Evolutionary conservation across 1,284 basidiomycete species (phyloP), one percentile per base, ranked within the genome.

Genomic region (Tylopilus sp.): DNA sequence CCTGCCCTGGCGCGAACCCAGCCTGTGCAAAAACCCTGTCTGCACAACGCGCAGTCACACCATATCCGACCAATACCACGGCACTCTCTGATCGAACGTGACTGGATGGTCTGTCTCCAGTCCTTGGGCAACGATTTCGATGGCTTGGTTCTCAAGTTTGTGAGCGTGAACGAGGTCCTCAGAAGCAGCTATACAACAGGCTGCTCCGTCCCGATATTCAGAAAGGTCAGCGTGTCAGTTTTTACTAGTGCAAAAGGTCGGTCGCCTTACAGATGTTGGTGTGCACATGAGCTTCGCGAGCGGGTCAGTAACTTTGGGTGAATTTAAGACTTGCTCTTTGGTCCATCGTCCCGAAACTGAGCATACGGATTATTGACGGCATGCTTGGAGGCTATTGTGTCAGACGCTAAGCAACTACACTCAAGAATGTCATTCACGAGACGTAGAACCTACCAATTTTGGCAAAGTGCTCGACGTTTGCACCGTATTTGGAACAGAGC

Each of bases 271-370:
- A 15, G 83, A 85, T 30, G 90, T 92, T 2, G 90, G 90, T 54
- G 86, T 88, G 63, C 89, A 93, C 88, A 92, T 92, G 61, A 81
- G 84, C 60, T 87, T 86, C 2, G 90, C 92, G 38, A 92, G 69
- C 60, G 86, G 77, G 39, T 81, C 81, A 30, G 76, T 84, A 59
- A 92, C 82, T 68, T 81, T 82, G 5, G 77, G 76, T 4, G 84
- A 76, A 7, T 75, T 73, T 45, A 87, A 64, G n/a, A 91, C 78
- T 56, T 90, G 76, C 53, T 89, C 81, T n/a, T 78, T 79, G 25
- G 74, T 82, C 83, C 85, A 89, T 5, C 84, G 55, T 84, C 76
- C 15, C 81, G 77, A 70, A 94, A 93, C 64, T 93, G 90, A 2
- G 89, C 84, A 60, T 94, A 93, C 0, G 89, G 89, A 61, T 92